phyloP scores from a whole-genome alignment of 2,329 filamentous ascomycete genomes.

The Colletotrichum sidae region DNA sequence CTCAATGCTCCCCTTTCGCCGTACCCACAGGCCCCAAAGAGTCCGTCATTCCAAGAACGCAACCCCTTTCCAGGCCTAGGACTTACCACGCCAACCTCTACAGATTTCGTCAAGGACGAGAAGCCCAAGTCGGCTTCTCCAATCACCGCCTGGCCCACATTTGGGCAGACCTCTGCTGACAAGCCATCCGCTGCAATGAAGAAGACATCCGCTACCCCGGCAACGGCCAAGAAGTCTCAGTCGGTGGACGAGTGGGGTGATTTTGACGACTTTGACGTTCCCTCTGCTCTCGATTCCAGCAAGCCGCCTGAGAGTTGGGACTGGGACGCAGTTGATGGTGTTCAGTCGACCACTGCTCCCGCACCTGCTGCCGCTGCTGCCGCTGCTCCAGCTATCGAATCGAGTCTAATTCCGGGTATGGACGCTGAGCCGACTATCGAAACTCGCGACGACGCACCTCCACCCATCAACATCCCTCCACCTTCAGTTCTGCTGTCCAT shows the following conservation, averaged over 20 bases:
- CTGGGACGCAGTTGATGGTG: slow-evolving; percentile 59
- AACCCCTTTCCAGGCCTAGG: slow-evolving; percentile 64
- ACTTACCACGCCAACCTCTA: slow-evolving; percentile 55
- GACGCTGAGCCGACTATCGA: not conserved
- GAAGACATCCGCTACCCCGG: slow-evolving; percentile 21
- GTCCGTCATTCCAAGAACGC: slow-evolving; percentile 64
- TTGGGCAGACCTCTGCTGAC: slow-evolving; percentile 40
- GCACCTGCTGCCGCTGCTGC: slow-evolving; percentile 25
- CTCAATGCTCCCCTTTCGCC: slow-evolving; percentile 46
- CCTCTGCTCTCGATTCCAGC: slow-evolving; percentile 36
- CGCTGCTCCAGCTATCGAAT: slow-evolving; percentile 6
- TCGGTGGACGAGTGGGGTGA: slow-evolving; percentile 62
- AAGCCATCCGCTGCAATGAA: slow-evolving; percentile 20
- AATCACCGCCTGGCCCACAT: slow-evolving; percentile 59
- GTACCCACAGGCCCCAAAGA: slow-evolving; percentile 62
- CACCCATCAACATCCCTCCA: slow-evolving; percentile 89
- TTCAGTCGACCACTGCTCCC: slow-evolving; percentile 31
- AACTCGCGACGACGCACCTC: slow-evolving; percentile 54
- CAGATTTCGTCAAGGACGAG: slow-evolving; percentile 46
- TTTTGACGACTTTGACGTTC: slow-evolving; percentile 57
- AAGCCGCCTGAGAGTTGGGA: slow-evolving; percentile 55
- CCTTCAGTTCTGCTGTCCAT: slow-evolving; percentile 84
- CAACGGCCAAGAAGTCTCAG: slow-evolving; percentile 35
- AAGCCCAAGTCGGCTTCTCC: slow-evolving; percentile 53
- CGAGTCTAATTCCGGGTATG: slow-evolving; percentile 1